Conservation (phyloP, 2,329 filamentous ascomycete species). For the Bipolaris gigantea region DNA sequence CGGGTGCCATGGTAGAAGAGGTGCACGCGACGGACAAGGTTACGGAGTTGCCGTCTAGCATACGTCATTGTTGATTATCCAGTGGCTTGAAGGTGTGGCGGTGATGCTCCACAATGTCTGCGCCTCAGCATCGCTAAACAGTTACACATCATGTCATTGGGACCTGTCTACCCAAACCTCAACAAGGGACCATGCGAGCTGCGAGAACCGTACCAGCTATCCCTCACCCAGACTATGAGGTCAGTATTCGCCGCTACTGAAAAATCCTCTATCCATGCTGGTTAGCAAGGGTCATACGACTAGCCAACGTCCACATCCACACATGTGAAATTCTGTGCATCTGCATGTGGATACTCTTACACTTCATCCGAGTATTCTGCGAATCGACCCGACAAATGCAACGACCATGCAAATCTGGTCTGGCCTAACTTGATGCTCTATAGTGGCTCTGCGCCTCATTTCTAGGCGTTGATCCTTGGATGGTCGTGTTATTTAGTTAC, state of each 20-base stretch:
- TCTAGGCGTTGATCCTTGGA: neutral
- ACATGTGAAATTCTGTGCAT: neutral
- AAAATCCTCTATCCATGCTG: neutral
- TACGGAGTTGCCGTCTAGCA: neutral
- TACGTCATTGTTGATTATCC: conserved; percentile 11
- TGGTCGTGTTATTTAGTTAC: no score
- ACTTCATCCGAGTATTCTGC: neutral
- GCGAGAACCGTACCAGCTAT: neutral
- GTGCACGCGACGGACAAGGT: conserved; percentile 14
- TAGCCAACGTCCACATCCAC: neutral
- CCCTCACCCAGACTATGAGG: neutral
- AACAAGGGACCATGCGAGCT: no score
- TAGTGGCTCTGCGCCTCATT: neutral
- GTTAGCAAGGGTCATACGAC: neutral
- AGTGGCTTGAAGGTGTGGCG: conserved; percentile 12
- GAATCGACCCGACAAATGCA: neutral
- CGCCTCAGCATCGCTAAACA: neutral
- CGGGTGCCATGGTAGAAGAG: neutral
- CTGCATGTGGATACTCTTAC: neutral
- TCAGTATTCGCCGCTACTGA: neutral
- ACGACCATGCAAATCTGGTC: neutral
- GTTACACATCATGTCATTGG: neutral
- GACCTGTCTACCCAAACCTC: neutral
- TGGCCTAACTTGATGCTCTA: neutral
- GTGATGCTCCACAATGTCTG: neutral